Base-by-base conservation (phyloP, 441 rosid species). In the Eruca vesicaria region DNA sequence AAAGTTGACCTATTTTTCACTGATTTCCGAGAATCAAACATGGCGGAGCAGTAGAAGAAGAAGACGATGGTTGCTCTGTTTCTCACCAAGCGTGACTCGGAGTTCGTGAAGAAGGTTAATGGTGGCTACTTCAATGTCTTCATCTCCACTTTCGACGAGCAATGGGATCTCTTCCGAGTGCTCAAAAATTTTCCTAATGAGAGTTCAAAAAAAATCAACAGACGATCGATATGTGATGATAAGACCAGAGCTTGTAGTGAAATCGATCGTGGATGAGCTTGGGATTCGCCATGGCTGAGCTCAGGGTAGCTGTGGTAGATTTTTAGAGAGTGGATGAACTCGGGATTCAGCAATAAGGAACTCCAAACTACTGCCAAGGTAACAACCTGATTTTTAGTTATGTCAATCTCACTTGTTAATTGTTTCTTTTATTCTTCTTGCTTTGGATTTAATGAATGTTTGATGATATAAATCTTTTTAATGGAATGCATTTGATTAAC, bases 321-420 rank as follows among this genome's bases (percentile, higher is more conserved):
- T 23, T 23, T 23, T 3, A 23, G 26, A 23, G 26, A 23, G 26
- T 23, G 26, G 26, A 23, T 23, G 26, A 23, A 23, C 26, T 23
- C 26, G 26, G 26, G 26, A 23, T 23, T 23, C 26, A 23, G 26
- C 9, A 9, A 32, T 10, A 89, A 93, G 81, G 98, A 95, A 74
- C 86, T 92, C 72, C 97, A 94, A 78, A 82, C 94, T 78, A 10
- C 3, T 38, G 97, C 97, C 0, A 94, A 91, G 96, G 98, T 92
- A 71, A 33, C 11, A 33, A 33, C 11, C 38, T 33, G 38, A 33
- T 8, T 38, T 38, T 38, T 38, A 20, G 15, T 19, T 28, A 38
- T 43, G 43, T 69, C 31, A 41, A 45, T 64, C 23, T 33, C 33
- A 7, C 11, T 33, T n/a, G 21, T 43, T 43, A 26, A n/a, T 2